Base-by-base conservation (phyloP, 257 asterid species). In the Ajuga chamaepitys region DNA sequence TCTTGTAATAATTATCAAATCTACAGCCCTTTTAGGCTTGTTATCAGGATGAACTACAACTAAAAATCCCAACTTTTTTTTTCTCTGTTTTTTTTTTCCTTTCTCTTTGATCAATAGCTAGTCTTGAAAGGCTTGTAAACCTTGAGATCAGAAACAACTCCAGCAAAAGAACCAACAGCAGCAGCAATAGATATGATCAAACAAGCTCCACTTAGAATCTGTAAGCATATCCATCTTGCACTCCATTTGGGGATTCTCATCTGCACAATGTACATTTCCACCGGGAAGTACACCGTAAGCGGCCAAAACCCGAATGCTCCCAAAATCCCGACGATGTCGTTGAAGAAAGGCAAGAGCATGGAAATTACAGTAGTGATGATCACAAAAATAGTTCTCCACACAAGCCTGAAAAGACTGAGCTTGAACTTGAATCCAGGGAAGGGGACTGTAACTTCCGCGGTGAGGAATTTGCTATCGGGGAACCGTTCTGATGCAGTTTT, bases 281-380 rank as follows among this genome's bases (percentile, higher is more conserved):
- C 94, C 0, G 98, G 98, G 74, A 81, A 91, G 60, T 88, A 91
- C 1, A 91, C 95, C 0, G 98, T 91, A 0, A 88, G 68, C 0
- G 98, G 98, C 98, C 98, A 91, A 34, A 91, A 88, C 9, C 95
- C 96, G 30, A 88, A 70, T 0, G 98, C 96, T 1, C 98, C 98
- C 8, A 92, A 82, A 10, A 88, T 82, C 13, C 97, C 98, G 7
- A 87, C 95, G 3, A 92, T 76, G 26, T 86, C 98, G 7, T 81
- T 88, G 67, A 92, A 92, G 79, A 92, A 88, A 0, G 98, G 98
- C 78, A 92, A 20, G 5, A 88, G 75, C 95, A 88, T 88, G 3
- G 98, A 82, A 2, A 88, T 62, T 2, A 92, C 2, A 0, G 98
- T 92, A 0, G 95, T 83, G 24, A 78, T 34, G 35, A 92, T 62